Evolutionary conservation across 805 yeast genomes (phyloP), one percentile per base, ranked within the genome.

Genomic region (Teunomyces atbi): DNA sequence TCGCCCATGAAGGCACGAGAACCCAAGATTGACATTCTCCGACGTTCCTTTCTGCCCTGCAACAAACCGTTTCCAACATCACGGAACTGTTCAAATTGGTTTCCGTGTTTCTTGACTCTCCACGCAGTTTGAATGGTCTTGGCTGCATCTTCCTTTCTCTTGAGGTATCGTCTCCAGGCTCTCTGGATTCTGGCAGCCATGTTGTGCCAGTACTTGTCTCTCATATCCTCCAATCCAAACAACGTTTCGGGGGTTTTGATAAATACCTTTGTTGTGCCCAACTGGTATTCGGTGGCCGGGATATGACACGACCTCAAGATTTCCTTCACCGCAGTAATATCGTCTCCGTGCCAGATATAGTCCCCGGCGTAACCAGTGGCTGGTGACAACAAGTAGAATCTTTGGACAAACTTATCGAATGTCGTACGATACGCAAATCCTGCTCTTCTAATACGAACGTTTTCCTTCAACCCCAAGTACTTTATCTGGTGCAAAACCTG

Each of bases 391-490:
- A 94, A 69, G 64, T 89, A 92, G 64, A 94, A 94, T 60, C 98
- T 77, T 67, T 94, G 97, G 13, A 89, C 97, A 61, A 94, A 94
- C 65, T 91, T 91, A 49, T 94, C 97, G 66, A 90, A 94, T 0
- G 97, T 88, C 54, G 95, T 96, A 69, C 99, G 84, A 61, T 91
- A 94, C 1, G 99, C 99, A 67, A 94, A 94, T 41, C 99, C 99
- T 0, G 99, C 98, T 74, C 99, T 86, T 76, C 99, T 83, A 55
- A 94, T 94, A 52, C 98, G 81, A 42, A 94, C 98, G 66, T 94
- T 94, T 66, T 94, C 99, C 61, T 94, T 94, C 66, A 94, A 74
- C 63, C 99, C 99, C 54, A 94, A 76, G 66, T 94, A 94, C 61
- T 94, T 94, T 55, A 94, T 85, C 71, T 94, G 99, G 66, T 94